Evolutionary conservation across 495 filamentous ascomycete species (phyloP).

Genomic region (Podospora bellae-mahoneyi): DNA sequence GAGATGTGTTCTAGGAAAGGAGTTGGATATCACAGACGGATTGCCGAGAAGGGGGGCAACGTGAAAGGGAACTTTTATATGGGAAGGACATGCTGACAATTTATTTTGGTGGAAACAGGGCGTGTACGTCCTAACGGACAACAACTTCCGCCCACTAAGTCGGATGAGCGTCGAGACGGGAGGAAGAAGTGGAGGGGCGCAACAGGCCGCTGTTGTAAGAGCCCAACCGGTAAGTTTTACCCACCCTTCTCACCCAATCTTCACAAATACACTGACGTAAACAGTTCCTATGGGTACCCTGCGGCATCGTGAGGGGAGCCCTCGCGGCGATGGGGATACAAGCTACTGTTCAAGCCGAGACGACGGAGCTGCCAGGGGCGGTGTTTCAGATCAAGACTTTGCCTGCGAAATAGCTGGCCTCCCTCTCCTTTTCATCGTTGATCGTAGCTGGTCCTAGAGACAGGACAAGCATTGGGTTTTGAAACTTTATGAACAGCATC

Average conservation of each 20-base stretch:
- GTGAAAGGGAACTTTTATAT: not conserved
- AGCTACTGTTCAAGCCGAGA: constrained; percentile 86
- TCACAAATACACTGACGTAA: constrained; percentile 6
- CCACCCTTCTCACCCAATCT: not conserved
- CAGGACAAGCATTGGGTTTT: too few species aligned
- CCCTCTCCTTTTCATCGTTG: not conserved
- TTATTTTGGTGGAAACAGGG: constrained; percentile 50
- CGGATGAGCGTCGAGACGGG: constrained; percentile 79
- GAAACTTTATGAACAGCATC: too few species aligned
- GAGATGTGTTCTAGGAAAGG: not conserved
- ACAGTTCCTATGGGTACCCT: constrained; percentile 92
- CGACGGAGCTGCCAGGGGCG: constrained; percentile 76
- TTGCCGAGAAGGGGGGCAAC: not conserved
- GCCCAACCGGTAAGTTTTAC: constrained; percentile 70
- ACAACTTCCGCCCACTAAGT: constrained; percentile 80
- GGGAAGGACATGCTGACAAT: not conserved
- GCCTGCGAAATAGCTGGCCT: constrained; percentile 44
- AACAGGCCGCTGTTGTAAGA: constrained; percentile 57
- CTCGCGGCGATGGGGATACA: constrained; percentile 86
- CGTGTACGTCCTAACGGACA: constrained; percentile 94
- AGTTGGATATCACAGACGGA: not conserved
- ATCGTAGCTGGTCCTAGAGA: too few species aligned
- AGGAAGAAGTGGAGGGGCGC: constrained; percentile 29
- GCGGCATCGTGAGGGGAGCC: constrained; percentile 84
- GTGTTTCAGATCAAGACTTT: constrained; percentile 96